Evolutionary conservation across 2,329 filamentous ascomycete species (phyloP), one percentile per base, ranked within the genome.

Genomic region (Aspergillus quadrilineatus): DNA sequence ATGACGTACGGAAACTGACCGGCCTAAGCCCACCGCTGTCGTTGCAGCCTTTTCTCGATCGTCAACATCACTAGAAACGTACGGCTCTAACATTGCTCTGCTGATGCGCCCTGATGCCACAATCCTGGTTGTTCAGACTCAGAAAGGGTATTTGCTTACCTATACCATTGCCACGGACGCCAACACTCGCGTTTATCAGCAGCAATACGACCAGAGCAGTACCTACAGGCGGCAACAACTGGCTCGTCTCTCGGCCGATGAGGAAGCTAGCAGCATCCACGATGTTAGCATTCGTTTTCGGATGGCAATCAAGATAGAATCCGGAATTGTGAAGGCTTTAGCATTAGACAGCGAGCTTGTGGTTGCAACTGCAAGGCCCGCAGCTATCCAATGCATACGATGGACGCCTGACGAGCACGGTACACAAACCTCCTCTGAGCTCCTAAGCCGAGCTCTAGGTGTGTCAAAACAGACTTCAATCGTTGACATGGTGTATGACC

Each of bases 261-360:
- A 92, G 34, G 94, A 97, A 72, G 89, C 89, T 8, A 83, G 83
- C 48, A 90, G 90, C 3, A 87, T 96, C 50, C 85, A 86, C 52
- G 94, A 99, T 74, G 85, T 96, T 55, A 96, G 89, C 66, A 82
- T 99, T 48, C 89, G 91, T 9, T 99, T 99, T 74, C 85, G 93
- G 56, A 96, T 97, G 89, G 93, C 96, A 12, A 97, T 99, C 69
- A 95, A 96, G 71, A 91, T 99, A 15, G 94, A 99, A 74, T 94
- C 94, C 2, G 94, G 94, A 2, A 97, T 99, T 65, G 87, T 87
- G 64, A 90, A 87, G 67, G 91, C 90, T 9, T 77, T 97, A 53
- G 93, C 94, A 2, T 81, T 97, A 22, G 94, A 97, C 63, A 90
- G 96, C 55, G 94, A 97, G 73, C 79, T 99, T 41, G 82, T 97